A percentile compares a stretch with the other conserved stretches of the same genome.
These are phyloP conservation scores for Dendrocalamus latiflorus DNA, from an alignment of 202 grass and related monocot genomes.

Conservation along the genomic window DNA sequence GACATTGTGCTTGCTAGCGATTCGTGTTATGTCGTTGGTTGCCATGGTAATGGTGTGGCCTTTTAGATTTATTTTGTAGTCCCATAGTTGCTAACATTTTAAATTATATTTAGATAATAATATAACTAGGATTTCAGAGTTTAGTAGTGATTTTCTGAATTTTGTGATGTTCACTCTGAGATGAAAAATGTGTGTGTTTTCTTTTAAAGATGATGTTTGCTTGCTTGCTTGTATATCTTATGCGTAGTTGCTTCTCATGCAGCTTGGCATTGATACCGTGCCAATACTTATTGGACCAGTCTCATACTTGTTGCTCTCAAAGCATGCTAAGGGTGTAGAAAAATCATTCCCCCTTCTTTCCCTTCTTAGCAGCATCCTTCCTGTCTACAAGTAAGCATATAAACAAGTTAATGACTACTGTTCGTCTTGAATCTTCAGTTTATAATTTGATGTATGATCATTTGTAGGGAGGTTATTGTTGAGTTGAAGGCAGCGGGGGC, in stretches of 20 bases:
- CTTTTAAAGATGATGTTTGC: not conserved
- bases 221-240: constrained; percentile 24
- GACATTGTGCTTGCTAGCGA: too few relatives aligned
- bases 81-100: not conserved
- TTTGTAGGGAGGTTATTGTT: constrained; percentile 76
- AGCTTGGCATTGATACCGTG: constrained; percentile 81
- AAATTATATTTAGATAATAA: not conserved
- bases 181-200: not conserved
- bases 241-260: constrained; percentile 14
- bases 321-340: constrained; percentile 77
- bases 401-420: not conserved
- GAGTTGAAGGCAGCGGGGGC: constrained; percentile 85
- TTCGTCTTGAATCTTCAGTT: constrained; percentile 2
- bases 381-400: constrained; percentile 79
- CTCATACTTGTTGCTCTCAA: constrained; percentile 92
- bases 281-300: constrained; percentile 88
- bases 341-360: constrained; percentile 91
- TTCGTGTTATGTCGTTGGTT: not conserved
- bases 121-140: not conserved
- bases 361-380: constrained; percentile 73
- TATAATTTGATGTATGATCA: constrained; percentile 20
- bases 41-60: not conserved
- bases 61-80: not conserved
- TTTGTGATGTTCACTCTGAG: not conserved
- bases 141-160: not conserved